phyloP scores from a whole-genome alignment of 2,329 filamentous ascomycete species.

The Botrytis hyacinthi region DNA sequence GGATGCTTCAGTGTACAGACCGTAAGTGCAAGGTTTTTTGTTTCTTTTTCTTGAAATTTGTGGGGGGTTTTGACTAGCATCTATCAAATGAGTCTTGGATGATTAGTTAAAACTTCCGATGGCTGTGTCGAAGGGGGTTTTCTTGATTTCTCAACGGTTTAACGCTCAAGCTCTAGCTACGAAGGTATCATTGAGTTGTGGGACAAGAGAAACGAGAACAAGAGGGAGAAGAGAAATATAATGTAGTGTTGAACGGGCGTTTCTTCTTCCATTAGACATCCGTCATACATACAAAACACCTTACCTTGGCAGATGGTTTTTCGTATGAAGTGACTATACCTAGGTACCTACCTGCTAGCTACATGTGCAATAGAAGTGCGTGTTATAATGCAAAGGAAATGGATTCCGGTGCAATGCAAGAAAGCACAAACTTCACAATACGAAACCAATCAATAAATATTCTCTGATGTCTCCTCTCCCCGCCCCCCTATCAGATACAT shows the following conservation, averaged over 20 bases:
- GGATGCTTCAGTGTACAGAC: background rate
- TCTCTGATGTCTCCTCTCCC: background rate
- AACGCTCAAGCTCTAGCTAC: background rate
- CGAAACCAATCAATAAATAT: constrained; percentile 1
- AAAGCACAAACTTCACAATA: background rate
- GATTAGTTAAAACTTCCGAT: background rate
- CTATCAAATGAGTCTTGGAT: background rate
- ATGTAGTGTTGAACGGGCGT: background rate
- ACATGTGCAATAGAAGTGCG: background rate
- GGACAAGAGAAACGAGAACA: background rate
- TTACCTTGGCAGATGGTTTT: background rate
- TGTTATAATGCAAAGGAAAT: background rate
- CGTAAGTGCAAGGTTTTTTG: background rate
- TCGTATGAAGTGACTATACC: background rate
- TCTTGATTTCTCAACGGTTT: background rate
- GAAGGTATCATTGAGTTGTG: background rate
- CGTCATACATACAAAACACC: background rate
- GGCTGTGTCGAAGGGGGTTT: background rate
- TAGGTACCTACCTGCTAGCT: background rate
- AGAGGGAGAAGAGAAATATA: background rate
- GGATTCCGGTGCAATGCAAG: constrained; percentile 2
- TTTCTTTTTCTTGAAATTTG: background rate
- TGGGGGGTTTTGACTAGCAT: background rate
- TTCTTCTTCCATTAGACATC: background rate
- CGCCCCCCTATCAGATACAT: background rate